Percentiles rank a stretch among this genome's conserved stretches.
Conservation (phyloP, 768 basidiomycete species). For the Mrakia frigida region DNA sequence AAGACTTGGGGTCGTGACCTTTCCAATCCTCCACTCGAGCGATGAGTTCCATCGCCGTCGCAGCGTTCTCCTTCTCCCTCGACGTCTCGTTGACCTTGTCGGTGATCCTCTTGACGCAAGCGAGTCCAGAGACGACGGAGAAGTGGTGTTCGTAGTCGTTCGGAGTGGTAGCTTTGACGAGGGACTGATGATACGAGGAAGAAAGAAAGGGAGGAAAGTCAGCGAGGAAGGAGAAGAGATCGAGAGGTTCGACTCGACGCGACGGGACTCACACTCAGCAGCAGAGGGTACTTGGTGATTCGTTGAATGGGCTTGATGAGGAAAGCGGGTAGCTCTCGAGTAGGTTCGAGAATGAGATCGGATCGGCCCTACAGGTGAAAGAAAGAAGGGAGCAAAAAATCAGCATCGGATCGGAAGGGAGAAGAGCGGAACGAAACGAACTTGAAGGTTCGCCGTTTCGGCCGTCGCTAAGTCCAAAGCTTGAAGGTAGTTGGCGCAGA, state of each 20-base stretch:
- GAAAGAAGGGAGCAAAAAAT: background rate
- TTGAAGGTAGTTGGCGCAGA: slow-evolving; percentile 88
- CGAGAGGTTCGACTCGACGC: too few relatives aligned
- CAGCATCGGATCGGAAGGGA: background rate
- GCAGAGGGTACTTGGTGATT: slow-evolving; percentile 94
- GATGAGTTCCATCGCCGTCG: slow-evolving; percentile 79
- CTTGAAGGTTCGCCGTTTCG: slow-evolving; percentile 78
- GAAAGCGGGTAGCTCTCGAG: slow-evolving; percentile 89
- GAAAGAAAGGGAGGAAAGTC: background rate
- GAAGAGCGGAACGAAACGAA: slow-evolving; percentile 48
- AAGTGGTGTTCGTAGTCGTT: slow-evolving; percentile 60
- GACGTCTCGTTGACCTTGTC: slow-evolving; percentile 94
- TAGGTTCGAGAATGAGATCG: slow-evolving; percentile 65
- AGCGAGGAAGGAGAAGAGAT: background rate
- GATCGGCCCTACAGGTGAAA: slow-evolving; percentile 17
- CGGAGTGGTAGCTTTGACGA: slow-evolving; percentile 36
- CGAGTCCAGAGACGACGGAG: slow-evolving; percentile 76
- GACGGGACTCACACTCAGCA: slow-evolving; percentile 64
- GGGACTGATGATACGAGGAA: background rate
- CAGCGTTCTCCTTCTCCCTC: slow-evolving; percentile 78
- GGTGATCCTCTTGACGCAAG: slow-evolving; percentile 84
- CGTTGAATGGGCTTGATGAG: slow-evolving; percentile 98
- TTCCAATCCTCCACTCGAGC: slow-evolving; percentile 97
- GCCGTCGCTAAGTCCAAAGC: slow-evolving; percentile 78
- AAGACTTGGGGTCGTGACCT: slow-evolving; percentile 89